Base-by-base conservation (phyloP, 2,329 filamentous ascomycete genomes). In the Eurotiales sp. region DNA sequence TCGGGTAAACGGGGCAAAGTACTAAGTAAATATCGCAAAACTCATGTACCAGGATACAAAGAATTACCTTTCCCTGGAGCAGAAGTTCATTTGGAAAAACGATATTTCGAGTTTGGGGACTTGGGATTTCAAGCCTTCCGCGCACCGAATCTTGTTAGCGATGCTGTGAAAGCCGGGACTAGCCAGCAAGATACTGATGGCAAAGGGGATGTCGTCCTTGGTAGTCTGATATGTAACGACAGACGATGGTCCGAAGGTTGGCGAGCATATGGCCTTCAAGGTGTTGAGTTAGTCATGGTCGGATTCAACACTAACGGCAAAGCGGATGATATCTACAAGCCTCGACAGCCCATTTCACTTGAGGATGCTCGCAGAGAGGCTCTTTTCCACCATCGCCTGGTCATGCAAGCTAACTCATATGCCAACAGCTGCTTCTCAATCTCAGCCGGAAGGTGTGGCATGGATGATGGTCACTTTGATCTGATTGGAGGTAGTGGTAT, bases 161-260 rank as follows among this genome's bases (percentile, higher is more conserved):
- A 21, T 17, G 34, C n/a, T 15, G 10, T 10, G 25, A 27, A 27
- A 27, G 25, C 25, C 25, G 25, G 25, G 25, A 27, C 5, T 10
- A 27, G 25, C 10, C 5, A 27, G 25, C 25, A 27, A 27, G 25
- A 27, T 27, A 27, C 25, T 27, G n/a, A 10, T 19, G 34, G 8
- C 4, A 15, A 17, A 37, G 34, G 8, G 5, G 50, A 81, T 58
- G 72, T 77, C 2, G 78, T 81, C 39, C 37, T 80, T 21, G 68
- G 78, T 5, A 78, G 79, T 75, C 67, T 80, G 59, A 78, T 80
- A 48, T 80, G 78, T 64, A 81, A 80, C 56, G 77, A 80, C 60
- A 63, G 77, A 7, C 67, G 77, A 5, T 81, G 78, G 78, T 67
- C 74, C 0, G 78, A 80, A 57, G 73, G 70, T 1, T 81, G 78